Evolutionary conservation across 1,284 basidiomycete species (phyloP).

Genomic region (Inonotus obliquus): DNA sequence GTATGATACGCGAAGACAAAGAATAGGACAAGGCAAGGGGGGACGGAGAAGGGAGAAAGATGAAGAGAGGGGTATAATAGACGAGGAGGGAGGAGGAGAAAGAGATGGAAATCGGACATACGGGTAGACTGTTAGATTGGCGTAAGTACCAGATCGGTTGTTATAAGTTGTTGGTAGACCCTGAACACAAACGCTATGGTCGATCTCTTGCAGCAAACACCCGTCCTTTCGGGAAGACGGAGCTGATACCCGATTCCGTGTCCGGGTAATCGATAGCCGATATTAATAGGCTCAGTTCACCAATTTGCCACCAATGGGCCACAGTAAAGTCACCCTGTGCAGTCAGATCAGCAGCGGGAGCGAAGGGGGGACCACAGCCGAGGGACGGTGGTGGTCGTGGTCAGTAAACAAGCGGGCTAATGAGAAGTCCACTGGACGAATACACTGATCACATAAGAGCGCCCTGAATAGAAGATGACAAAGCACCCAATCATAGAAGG

Average conservation of each 20-base stretch:
- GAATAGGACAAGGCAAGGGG: background rate
- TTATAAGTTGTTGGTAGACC: background rate
- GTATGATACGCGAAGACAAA: background rate
- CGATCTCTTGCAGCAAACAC: background rate
- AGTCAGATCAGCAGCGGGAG: background rate
- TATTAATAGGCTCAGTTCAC: background rate
- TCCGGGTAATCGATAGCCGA: background rate
- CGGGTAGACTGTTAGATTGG: slow-evolving; percentile 12
- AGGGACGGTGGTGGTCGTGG: background rate
- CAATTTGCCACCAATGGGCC: background rate
- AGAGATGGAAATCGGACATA: slow-evolving; percentile 14
- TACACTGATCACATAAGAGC: background rate
- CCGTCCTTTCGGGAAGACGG: slow-evolving; percentile 1
- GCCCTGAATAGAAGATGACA: background rate
- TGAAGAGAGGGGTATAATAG: background rate
- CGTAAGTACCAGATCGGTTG: background rate
- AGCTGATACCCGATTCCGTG: slow-evolving; percentile 2
- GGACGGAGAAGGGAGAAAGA: background rate
- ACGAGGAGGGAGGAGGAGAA: slow-evolving; percentile 3
- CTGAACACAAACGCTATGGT: background rate
- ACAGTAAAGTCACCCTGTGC: background rate
- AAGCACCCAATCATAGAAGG: background rate
- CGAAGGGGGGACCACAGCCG: background rate
- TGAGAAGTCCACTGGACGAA: background rate
- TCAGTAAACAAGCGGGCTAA: background rate